Conservation (phyloP, 2,329 filamentous ascomycete genomes). For the Atkinsonella texensis region DNA sequence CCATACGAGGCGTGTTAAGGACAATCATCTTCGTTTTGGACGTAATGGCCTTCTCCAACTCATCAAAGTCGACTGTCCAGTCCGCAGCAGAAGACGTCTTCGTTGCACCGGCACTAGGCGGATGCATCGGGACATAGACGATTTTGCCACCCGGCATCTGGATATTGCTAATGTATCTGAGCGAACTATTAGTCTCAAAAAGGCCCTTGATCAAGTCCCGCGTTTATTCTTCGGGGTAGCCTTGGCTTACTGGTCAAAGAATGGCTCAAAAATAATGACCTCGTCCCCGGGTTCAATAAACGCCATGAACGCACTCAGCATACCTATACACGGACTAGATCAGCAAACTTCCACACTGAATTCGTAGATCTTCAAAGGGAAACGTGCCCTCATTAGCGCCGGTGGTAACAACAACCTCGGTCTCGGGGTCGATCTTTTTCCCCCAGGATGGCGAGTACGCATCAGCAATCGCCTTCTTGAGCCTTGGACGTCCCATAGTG, state of each 20-base stretch:
- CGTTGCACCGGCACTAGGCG: slow-evolving; percentile 66
- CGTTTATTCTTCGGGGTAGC: too few species aligned
- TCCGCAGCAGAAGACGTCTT: slow-evolving; percentile 76
- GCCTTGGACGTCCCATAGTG: slow-evolving; percentile 79
- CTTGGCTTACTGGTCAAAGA: slow-evolving; percentile 72
- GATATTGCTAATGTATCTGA: slow-evolving; percentile 77
- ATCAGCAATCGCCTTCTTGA: slow-evolving; percentile 87
- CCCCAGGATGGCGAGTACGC: slow-evolving; percentile 88
- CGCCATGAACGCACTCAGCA: slow-evolving; percentile 95
- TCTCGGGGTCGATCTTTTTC: slow-evolving; percentile 70
- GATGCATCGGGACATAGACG: slow-evolving; percentile 89
- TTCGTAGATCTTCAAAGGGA: neutral
- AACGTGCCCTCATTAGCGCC: slow-evolving; percentile 60
- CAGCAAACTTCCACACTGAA: neutral
- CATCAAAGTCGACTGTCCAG: slow-evolving; percentile 77
- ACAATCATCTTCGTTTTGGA: slow-evolving; percentile 94
- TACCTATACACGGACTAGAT: slow-evolving; percentile 30
- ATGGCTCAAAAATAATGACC: slow-evolving; percentile 96
- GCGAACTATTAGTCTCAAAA: neutral
- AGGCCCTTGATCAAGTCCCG: too few species aligned
- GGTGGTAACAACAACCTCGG: slow-evolving; percentile 89
- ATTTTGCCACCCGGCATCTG: slow-evolving; percentile 95
- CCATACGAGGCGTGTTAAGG: slow-evolving; percentile 57
- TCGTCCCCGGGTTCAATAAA: slow-evolving; percentile 93
- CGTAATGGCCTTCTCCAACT: slow-evolving; percentile 72